Evolutionary conservation across 1,284 basidiomycete genomes (phyloP), one percentile per base, ranked within the genome.

Genomic region (Apiotrichum porosum): DNA sequence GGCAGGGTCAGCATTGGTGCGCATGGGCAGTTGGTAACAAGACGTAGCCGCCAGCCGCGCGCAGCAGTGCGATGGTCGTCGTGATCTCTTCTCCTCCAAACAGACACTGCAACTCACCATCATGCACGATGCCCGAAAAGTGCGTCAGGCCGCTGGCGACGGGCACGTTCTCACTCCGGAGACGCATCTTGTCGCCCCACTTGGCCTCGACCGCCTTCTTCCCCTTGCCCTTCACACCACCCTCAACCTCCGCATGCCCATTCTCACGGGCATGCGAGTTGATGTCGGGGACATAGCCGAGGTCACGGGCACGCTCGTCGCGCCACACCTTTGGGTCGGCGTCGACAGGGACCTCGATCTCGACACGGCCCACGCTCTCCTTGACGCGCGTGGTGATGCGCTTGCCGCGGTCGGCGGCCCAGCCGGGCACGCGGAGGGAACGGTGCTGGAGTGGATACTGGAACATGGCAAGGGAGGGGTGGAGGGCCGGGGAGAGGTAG

Each of bases 341-440:
- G 56, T 72, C 67, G 22, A 74, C 61, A 4, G 72, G 72, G 0
- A 74, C 55, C 51, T 72, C 72, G 24, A 74, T 58, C 49, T 74
- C 72, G 13, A 74, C 61, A 34, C 68, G 49, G 4, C 62, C 63
- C 2, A 60, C 62, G 2, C 47, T 40, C 51, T 72, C 72, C 50
- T 74, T 74, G 12, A 72, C 61, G 34, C 71, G 49, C 3, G 68
- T 46, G 10, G 69, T 68, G 40, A 74, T 68, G 10, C 43, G 37
- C 49, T 74, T 68, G 1, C 68, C 69, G 9, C 69, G 52, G 43
- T 68, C 61, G 15, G 37, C 41, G 1, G 72, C 72, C 59, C 66
- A 72, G 9, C 44, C 44, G 1, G 69, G 64, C 8, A 64, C 63
- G 12, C 47, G 43, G 18, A 71, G 53, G 4, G 58, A 52, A 5